phyloP scores from a whole-genome alignment of 257 asterid species.

The Salvia hispanica region DNA sequence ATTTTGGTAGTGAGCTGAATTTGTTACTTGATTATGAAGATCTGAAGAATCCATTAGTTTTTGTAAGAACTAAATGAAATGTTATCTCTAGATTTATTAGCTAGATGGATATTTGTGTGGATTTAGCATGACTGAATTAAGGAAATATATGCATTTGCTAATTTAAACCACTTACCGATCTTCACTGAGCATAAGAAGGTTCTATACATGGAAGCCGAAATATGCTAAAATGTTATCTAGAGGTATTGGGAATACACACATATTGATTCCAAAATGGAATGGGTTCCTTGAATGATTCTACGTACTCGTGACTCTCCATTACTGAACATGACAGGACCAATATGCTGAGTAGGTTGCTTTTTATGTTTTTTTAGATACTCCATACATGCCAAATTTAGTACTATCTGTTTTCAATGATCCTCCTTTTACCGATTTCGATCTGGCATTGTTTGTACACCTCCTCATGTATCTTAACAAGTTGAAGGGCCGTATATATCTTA shows the following conservation, averaged over 20 bases:
- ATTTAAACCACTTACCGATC: neutral
- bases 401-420: neutral
- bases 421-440: neutral
- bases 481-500: neutral
- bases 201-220: neutral
- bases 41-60: constrained; percentile 14
- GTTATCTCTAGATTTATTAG: neutral
- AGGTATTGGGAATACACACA: too few relatives aligned
- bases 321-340: neutral
- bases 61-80: neutral
- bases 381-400: constrained; percentile 1
- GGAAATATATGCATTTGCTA: neutral
- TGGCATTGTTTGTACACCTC: constrained; percentile 6
- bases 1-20: constrained; percentile 17
- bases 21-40: constrained; percentile 14
- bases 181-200: constrained; percentile 5
- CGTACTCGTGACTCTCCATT: neutral
- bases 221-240: neutral
- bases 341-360: constrained; percentile 6
- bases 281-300: neutral
- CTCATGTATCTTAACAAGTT: neutral
- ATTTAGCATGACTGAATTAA: constrained; percentile 8
- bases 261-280: neutral
- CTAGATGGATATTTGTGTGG: constrained; percentile 1
- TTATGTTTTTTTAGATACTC: neutral